A percentile compares a stretch with the other conserved stretches of the same genome.
Conservation (phyloP, 495 filamentous ascomycete species). For the Parathielavia appendiculata region DNA sequence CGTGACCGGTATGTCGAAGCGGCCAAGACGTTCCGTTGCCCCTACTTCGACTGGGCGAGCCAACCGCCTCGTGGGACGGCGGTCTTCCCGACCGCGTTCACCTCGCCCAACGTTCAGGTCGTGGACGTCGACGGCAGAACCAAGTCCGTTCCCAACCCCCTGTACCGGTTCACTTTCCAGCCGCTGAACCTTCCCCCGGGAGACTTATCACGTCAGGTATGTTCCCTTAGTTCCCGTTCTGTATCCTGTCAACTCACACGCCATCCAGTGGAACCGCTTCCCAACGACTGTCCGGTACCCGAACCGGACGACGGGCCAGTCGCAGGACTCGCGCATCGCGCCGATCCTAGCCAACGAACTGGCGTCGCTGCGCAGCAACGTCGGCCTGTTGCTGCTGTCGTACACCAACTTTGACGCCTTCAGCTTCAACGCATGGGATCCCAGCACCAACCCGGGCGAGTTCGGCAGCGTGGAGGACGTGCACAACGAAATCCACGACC, state of each 20-base stretch:
- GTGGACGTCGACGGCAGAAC: conserved; percentile 32
- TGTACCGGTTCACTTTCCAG: conserved; percentile 36
- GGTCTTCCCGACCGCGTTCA: conserved; percentile 33
- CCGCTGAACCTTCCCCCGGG: conserved; percentile 23
- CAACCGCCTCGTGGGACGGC: conserved; percentile 24
- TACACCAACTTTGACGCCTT: conserved; percentile 52
- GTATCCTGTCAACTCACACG: background rate
- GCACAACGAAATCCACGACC: conserved; percentile 61
- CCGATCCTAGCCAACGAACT: conserved; percentile 43
- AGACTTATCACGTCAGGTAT: conserved; percentile 20
- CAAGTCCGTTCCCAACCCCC: conserved; percentile 33
- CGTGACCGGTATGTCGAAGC: conserved; percentile 39
- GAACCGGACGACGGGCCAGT: conserved; percentile 14
- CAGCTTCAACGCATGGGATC: conserved; percentile 52
- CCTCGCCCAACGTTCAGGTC: conserved; percentile 35
- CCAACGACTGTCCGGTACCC: conserved; percentile 27
- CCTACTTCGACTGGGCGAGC: conserved; percentile 56
- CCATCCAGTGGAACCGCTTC: conserved; percentile 25
- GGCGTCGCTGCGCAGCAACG: conserved; percentile 38
- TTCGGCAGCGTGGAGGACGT: conserved; percentile 57
- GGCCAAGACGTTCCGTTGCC: conserved; percentile 45
- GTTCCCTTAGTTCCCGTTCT: background rate
- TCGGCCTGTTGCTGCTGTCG: conserved; percentile 53
- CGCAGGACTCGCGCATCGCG: conserved; percentile 43
- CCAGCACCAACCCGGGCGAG: conserved; percentile 29